phyloP scores from a whole-genome alignment of 1,284 basidiomycete genomes.

The Boletus semigastroideus region DNA sequence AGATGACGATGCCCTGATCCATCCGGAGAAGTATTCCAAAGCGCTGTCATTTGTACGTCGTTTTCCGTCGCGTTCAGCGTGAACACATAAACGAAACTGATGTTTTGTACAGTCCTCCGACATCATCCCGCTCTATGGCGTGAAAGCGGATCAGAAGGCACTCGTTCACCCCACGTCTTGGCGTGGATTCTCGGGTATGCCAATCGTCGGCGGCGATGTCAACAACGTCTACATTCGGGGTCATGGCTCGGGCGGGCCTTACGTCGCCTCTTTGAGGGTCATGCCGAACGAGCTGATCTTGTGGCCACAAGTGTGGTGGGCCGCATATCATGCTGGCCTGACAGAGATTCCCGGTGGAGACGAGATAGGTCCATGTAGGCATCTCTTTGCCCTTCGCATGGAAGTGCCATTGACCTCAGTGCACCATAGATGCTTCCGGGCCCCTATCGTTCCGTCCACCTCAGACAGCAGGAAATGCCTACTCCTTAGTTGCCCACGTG shows the following conservation, averaged over 20 bases:
- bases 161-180: constrained; percentile 6
- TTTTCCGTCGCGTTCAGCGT: no score
- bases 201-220: constrained; percentile 10
- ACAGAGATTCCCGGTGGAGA: constrained; percentile 3
- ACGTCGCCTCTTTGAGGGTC: constrained; percentile 9
- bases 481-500: constrained; percentile 13
- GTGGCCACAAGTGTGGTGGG: constrained; percentile 12
- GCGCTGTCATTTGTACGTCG: constrained; percentile 9
- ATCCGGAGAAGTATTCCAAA: constrained; percentile 10
- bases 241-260: constrained; percentile 7
- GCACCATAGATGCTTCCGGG: constrained; percentile 3
- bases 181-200: constrained; percentile 15
- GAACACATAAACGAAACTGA: neutral
- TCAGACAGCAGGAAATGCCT: neutral
- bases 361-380: constrained; percentile 4
- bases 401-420: neutral
- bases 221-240: constrained; percentile 14
- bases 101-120: constrained; percentile 9
- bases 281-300: constrained; percentile 14
- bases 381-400: neutral
- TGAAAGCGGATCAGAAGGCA: neutral
- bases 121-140: constrained; percentile 14
- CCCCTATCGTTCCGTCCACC: constrained; percentile 11
- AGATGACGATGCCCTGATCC: constrained; percentile 3
- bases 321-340: neutral